Evolutionary conservation across 2,329 filamentous ascomycete genomes (phyloP), one percentile per base, ranked within the genome.

Genomic region (Fusarium keratoplasticum): DNA sequence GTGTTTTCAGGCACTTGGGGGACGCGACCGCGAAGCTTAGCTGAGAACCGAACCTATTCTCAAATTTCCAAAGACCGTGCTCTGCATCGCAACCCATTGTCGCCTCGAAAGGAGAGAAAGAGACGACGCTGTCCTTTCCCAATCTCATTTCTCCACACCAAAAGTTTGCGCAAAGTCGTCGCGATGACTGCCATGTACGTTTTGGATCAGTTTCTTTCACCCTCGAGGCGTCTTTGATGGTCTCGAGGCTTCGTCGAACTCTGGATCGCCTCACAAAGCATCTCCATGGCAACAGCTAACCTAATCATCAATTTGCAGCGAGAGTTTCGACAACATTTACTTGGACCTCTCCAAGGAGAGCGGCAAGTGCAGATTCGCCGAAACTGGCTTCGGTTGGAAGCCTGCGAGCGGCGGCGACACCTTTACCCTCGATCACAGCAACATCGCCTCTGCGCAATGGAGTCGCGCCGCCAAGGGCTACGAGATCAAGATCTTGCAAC

Each of bases 261-360:
- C 40, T 35, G 50, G 22, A 63, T 65, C 38, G n/a, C 33, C 42
- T 64, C 44, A 33, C 36, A 8, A 38, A 66, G 33, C 47, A 63
- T 75, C 47, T 38, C 60, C 35, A 47, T 67, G 63, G 61, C 61
- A 75, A 73, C 52, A 59, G 64, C 72, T 78, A 71, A 71, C 58
- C 42, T 44, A 62, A 7, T 38, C 52, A 65, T 38, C 33, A 38
- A 52, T 55, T 31, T 59, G 11, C 69, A 92, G 90, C 77, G 96
- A 99, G 90, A 96, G 93, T 81, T 99, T 99, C 85, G 96, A 98
- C 82, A 95, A 95, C 85, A 98, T 98, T 86, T 95, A 96, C 85
- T 91, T 99, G 79, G 96, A 99, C 83, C 90, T 99, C 70, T 98
- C 95, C 79, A 96, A 95, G 84, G 93, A 96, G 84, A 90, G 92